These are phyloP conservation scores for Hypholoma fasciculare DNA, from an alignment of 768 basidiomycete genomes.

Conservation along the genomic window DNA sequence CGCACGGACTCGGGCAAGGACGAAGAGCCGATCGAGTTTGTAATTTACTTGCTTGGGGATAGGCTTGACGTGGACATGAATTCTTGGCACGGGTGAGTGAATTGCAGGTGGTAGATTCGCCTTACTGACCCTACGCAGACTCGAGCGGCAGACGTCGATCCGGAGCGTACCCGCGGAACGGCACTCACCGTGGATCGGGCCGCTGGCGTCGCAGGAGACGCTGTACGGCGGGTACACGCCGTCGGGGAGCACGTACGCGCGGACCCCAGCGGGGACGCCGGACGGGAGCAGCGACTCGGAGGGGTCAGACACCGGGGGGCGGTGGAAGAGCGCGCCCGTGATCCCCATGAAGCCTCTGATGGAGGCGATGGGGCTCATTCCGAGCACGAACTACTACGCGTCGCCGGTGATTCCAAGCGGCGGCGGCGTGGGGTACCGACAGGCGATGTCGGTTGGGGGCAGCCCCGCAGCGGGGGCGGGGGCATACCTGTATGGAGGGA, in stretches of 20 bases:
- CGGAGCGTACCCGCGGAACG: conserved; percentile 26
- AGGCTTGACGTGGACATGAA: conserved; percentile 28
- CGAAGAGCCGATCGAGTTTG: conserved; percentile 27
- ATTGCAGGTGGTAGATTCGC: neutral
- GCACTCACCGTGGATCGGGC: conserved; percentile 42
- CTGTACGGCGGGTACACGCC: conserved; percentile 9
- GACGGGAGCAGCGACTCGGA: conserved; percentile 21
- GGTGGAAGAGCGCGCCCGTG: conserved; percentile 32
- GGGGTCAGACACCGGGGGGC: conserved; percentile 15
- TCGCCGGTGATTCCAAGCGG: conserved; percentile 26
- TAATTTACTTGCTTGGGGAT: conserved; percentile 40
- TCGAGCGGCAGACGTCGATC: conserved; percentile 32
- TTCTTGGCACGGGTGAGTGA: conserved; percentile 46
- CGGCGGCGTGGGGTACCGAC: conserved; percentile 16
- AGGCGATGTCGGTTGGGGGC: conserved; percentile 10
- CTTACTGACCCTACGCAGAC: conserved; percentile 17
- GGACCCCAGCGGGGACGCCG: conserved; percentile 11
- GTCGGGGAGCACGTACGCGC: neutral
- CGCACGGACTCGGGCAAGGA: conserved; percentile 18
- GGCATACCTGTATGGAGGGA: conserved; percentile 25
- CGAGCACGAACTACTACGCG: conserved; percentile 15
- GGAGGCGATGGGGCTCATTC: conserved; percentile 27
- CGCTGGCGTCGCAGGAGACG: conserved; percentile 33
- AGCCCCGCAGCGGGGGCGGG: neutral
- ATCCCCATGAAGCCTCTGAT: conserved; percentile 31